Percentiles rank a stretch among this genome's conserved stretches.
Evolutionary conservation across 139 green algal species (phyloP).

Genomic region (Chloropicon primus): DNA sequence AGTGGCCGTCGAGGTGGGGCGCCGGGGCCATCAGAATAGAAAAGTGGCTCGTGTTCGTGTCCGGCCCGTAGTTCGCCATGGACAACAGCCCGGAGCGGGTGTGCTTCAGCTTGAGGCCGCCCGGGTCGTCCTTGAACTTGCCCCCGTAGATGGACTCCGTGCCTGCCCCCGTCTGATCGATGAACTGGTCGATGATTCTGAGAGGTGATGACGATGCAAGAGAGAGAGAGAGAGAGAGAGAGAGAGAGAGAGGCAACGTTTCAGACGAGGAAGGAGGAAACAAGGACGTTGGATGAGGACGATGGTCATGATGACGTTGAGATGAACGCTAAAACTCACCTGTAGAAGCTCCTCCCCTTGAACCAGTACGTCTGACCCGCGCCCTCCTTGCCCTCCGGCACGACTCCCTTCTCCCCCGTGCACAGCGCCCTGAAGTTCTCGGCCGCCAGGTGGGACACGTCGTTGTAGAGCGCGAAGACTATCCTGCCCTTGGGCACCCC

Average conservation of each 20-base stretch:
- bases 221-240: too few relatives aligned
- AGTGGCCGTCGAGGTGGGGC: constrained; percentile 31
- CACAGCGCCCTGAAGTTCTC: constrained; percentile 19
- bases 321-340: too few relatives aligned
- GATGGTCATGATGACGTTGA: too few relatives aligned
- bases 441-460: constrained; percentile 8
- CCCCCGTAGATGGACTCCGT: constrained; percentile 32
- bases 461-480: constrained; percentile 37
- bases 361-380: constrained; percentile 32
- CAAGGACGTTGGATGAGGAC: too few relatives aligned
- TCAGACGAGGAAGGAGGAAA: too few relatives aligned
- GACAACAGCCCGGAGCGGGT: constrained; percentile 41
- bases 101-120: constrained; percentile 54
- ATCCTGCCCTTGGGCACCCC: constrained; percentile 32
- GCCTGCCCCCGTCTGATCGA: constrained; percentile 43
- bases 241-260: too few relatives aligned
- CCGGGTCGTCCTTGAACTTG: constrained; percentile 48
- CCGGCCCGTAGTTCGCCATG: constrained; percentile 43
- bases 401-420: constrained; percentile 32
- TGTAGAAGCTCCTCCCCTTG: constrained; percentile 32
- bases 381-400: constrained; percentile 31
- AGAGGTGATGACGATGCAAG: too few relatives aligned
- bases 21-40: constrained; percentile 22
- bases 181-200: constrained; percentile 55
- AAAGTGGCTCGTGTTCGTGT: constrained; percentile 25